Conservation (phyloP, 2,329 filamentous ascomycete genomes). For the Pseudopithomyces chartarum region DNA sequence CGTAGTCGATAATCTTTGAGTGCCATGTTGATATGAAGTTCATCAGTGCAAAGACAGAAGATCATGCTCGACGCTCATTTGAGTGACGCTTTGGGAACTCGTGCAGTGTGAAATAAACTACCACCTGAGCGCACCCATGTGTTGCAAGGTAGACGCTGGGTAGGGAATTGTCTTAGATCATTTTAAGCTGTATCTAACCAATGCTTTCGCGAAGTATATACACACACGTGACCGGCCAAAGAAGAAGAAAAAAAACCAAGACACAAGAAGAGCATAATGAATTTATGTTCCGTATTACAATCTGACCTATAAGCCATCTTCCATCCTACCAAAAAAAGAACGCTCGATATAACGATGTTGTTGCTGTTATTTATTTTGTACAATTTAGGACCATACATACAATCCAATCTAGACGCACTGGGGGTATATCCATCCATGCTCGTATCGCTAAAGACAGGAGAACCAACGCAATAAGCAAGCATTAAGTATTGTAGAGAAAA, state of each 20-base stretch:
- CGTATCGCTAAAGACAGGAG: constrained; percentile 17
- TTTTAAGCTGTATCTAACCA: too few species aligned
- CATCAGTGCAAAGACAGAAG: too few species aligned
- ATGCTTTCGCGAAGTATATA: too few species aligned
- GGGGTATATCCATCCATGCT: constrained; percentile 34
- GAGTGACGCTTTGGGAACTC: background rate
- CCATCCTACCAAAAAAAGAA: background rate
- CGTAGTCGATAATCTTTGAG: too few species aligned
- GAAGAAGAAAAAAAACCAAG: background rate
- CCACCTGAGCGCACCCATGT: too few species aligned
- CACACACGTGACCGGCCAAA: too few species aligned
- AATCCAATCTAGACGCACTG: constrained; percentile 16
- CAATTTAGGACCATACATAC: constrained; percentile 4
- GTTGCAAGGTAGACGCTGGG: too few species aligned
- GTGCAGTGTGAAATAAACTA: background rate
- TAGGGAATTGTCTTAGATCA: too few species aligned
- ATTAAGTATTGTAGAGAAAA: constrained; percentile 6
- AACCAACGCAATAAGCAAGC: constrained; percentile 15
- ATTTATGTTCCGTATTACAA: constrained; percentile 4
- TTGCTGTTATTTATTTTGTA: background rate
- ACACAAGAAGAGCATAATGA: background rate
- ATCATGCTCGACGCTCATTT: too few species aligned
- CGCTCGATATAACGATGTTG: background rate
- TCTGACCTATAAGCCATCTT: background rate
- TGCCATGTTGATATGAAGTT: too few species aligned